Evolutionary conservation across 1,139 yeast species (phyloP).

Genomic region (Saccharomyces hybrid): DNA sequence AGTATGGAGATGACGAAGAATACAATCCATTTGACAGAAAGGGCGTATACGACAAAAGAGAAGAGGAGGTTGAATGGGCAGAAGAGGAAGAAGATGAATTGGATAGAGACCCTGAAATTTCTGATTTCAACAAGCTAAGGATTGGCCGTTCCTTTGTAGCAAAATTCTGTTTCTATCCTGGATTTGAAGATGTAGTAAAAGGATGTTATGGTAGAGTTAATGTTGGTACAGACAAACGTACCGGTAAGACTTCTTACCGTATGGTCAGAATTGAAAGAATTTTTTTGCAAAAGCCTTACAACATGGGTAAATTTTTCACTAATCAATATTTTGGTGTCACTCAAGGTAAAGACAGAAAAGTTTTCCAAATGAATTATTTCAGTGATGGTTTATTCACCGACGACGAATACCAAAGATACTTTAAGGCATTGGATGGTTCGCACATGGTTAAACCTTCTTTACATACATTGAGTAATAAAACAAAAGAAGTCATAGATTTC

Average conservation of each 20-base stretch:
- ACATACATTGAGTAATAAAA: constrained; percentile 61
- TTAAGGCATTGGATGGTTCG: constrained; percentile 51
- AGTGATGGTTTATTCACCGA: constrained; percentile 65
- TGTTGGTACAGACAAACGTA: constrained; percentile 60
- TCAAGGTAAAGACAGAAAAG: constrained; percentile 53
- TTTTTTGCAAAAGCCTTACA: constrained; percentile 51
- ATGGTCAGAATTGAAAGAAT: constrained; percentile 73
- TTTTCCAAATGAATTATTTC: constrained; percentile 67
- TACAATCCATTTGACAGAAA: constrained; percentile 33
- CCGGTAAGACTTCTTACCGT: constrained; percentile 64
- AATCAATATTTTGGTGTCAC: constrained; percentile 51
- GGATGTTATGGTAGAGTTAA: constrained; percentile 80
- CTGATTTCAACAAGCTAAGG: constrained; percentile 61
- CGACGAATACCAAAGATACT: constrained; percentile 69
- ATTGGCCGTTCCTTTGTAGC: constrained; percentile 72
- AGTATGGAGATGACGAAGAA: constrained; percentile 36
- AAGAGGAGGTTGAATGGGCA: constrained; percentile 30
- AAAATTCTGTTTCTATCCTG: constrained; percentile 75
- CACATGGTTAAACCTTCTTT: constrained; percentile 51
- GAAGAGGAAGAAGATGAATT: constrained; percentile 38
- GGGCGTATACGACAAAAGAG: constrained; percentile 29
- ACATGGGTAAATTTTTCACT: constrained; percentile 46
- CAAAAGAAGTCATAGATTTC: constrained; percentile 52
- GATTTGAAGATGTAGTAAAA: constrained; percentile 57
- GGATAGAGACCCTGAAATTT: constrained; percentile 38